These are phyloP conservation scores for Stenogyne calaminthoides DNA, from an alignment of 305 asterid genomes.

Conservation along the genomic window DNA sequence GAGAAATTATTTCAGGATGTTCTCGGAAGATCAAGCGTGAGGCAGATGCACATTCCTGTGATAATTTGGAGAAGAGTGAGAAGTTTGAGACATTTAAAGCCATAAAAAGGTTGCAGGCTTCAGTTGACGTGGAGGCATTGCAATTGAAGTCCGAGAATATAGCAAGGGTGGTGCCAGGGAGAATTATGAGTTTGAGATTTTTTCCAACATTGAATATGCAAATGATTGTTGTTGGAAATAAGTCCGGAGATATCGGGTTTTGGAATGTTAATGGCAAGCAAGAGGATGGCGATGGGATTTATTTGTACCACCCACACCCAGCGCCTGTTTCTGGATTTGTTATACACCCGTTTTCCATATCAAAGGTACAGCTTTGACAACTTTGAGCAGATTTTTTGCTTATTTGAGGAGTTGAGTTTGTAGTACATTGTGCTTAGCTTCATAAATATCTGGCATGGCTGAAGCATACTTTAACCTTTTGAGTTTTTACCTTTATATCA, in stretches of 20 bases:
- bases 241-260: constrained; percentile 75
- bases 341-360: constrained; percentile 57
- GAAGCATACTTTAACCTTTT: neutral
- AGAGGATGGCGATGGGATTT: constrained; percentile 69
- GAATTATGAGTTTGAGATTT: constrained; percentile 60
- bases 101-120: no score
- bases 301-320: constrained; percentile 70
- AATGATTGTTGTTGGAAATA: constrained; percentile 78
- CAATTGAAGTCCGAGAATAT: constrained; percentile 62
- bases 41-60: constrained; percentile 18
- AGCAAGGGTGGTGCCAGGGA: constrained; percentile 74
- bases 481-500: no score
- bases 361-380: constrained; percentile 51
- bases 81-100: constrained; percentile 12
- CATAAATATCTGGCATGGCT: neutral
- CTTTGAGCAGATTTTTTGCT: neutral
- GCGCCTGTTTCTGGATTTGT: constrained; percentile 74
- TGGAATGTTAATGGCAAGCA: constrained; percentile 70
- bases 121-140: constrained; percentile 52
- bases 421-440: neutral
- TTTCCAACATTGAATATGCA: constrained; percentile 60
- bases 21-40: constrained; percentile 33
- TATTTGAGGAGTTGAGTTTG: neutral
- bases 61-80: constrained; percentile 17
- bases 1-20: constrained; percentile 38